Evolutionary conservation across 805 yeast species (phyloP).

Genomic region (Suhomyces tanzawaensis): DNA sequence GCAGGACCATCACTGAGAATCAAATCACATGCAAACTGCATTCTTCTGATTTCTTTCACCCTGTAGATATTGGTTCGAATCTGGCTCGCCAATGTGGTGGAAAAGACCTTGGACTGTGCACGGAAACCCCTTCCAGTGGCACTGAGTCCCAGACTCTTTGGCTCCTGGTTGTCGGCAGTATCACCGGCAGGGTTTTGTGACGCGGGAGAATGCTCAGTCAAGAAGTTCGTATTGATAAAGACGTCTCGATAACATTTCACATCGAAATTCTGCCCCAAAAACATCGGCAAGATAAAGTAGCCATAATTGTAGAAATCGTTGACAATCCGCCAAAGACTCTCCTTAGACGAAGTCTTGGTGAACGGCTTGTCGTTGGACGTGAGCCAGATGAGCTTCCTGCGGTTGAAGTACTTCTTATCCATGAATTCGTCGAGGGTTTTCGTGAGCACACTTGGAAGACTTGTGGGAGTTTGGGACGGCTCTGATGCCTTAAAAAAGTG

Average conservation of each 20-base stretch:
- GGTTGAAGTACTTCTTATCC: slow-evolving; percentile 46
- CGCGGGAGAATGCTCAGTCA: slow-evolving; percentile 19
- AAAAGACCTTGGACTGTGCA: slow-evolving; percentile 14
- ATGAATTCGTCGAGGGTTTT: slow-evolving; percentile 55
- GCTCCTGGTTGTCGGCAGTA: not conserved
- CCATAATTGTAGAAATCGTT: slow-evolving; percentile 56
- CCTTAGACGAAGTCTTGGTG: slow-evolving; percentile 41
- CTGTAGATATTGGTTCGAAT: slow-evolving; percentile 51
- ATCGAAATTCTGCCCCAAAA: slow-evolving; percentile 41
- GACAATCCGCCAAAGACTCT: slow-evolving; percentile 53
- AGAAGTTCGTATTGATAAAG: slow-evolving; percentile 48
- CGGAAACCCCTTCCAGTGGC: slow-evolving; percentile 1
- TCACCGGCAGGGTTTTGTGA: not conserved
- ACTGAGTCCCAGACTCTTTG: not conserved
- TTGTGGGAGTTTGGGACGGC: slow-evolving; percentile 1
- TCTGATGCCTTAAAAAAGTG: slow-evolving; percentile 13
- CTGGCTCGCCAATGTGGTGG: slow-evolving; percentile 22
- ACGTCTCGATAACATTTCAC: slow-evolving; percentile 52
- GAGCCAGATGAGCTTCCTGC: slow-evolving; percentile 61
- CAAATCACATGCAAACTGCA: slow-evolving; percentile 60
- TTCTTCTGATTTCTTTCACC: slow-evolving; percentile 60
- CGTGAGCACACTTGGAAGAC: slow-evolving; percentile 43
- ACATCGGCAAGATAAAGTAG: slow-evolving; percentile 62
- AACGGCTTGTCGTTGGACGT: slow-evolving; percentile 75
- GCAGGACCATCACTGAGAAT: slow-evolving; percentile 48